Percentiles rank a stretch among this genome's conserved stretches.
Evolutionary conservation across 2,329 filamentous ascomycete genomes (phyloP).

Genomic region (Aspergillus ruber): DNA sequence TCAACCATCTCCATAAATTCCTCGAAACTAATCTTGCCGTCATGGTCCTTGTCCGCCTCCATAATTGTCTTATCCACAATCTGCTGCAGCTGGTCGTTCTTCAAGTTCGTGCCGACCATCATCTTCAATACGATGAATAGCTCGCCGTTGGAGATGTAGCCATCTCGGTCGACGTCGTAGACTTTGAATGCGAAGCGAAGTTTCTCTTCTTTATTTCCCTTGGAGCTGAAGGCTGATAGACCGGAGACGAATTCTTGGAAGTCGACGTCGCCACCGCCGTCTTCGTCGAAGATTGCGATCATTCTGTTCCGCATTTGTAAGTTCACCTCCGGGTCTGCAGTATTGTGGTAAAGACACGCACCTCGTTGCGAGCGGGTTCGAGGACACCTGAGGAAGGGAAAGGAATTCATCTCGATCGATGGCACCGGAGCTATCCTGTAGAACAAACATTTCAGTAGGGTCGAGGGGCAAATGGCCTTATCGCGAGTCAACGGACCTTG

Average conservation of each 20-base stretch:
- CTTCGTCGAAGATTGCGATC: conserved; percentile 99
- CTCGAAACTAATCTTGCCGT: conserved; percentile 98
- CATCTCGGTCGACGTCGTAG: conserved; percentile 98
- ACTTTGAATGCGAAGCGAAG: conserved; percentile 97
- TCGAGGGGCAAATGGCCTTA: too few relatives aligned
- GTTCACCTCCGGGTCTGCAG: background rate
- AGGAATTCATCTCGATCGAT: conserved; percentile 99
- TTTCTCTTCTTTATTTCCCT: conserved; percentile 99
- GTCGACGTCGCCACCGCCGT: conserved; percentile 94
- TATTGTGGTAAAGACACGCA: conserved; percentile 35
- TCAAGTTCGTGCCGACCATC: conserved; percentile 99
- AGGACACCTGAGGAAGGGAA: conserved; percentile 92
- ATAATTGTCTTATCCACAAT: conserved; percentile 99
- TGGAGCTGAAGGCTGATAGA: conserved; percentile 89
- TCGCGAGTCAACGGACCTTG: conserved; percentile 55
- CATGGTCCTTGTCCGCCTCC: conserved; percentile 93
- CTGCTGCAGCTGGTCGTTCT: conserved; percentile 96
- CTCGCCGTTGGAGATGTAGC: conserved; percentile 97
- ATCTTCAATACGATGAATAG: conserved; percentile 99
- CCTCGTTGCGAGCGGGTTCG: conserved; percentile 94
- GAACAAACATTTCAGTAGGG: conserved; percentile 1
- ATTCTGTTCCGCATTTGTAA: conserved; percentile 55
- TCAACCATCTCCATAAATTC: conserved; percentile 99
- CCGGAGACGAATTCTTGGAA: conserved; percentile 98
- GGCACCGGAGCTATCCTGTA: conserved; percentile 90